Evolutionary conservation across 495 filamentous ascomycete genomes (phyloP), one percentile per base, ranked within the genome.

Genomic region (Thozetella sp.): DNA sequence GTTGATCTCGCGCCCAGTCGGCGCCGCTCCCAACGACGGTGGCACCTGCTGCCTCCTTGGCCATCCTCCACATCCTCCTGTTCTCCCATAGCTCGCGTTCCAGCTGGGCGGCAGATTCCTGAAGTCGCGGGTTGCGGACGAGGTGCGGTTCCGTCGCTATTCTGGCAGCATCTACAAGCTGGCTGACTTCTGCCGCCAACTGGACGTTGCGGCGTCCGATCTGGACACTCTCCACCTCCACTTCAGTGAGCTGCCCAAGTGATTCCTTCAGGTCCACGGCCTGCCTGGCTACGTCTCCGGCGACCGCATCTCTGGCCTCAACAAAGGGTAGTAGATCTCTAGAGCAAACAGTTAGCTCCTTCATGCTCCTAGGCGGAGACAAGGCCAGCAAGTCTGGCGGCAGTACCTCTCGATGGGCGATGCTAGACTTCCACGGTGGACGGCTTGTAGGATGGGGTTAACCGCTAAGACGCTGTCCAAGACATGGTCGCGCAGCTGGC

Each of bases 1-100:
- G 79, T 43, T 86, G 83, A 71, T 96, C 86, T 51, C 85, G 78
- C 22, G 83, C 86, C 93, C 93, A 97, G 63, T 96, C 85, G 30
- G 95, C 74, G 46, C 93, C 93, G 70, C 93, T 97, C 6, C 89
- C 91, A 22, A 88, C 91, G 27, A 97, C 83, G 37, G 91, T 80
- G 2, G 86, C 90, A 56, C 87, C 89, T 13, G 88, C 80, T 24
- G 91, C 82, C 40, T 82, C 88, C 73, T 93, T 93, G 75, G 94
- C 85, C 37, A 86, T 83, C 54, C 86, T 86, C 88, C 89, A 91
- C 63, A 78, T 75, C 48, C 86, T 83, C 61, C 82, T 83, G 59
- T 83, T 85, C 17, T 72, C 73, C 61, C 78, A 82, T 40, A 87
- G 68, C 24, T 88, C 79, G 17, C 64, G 69, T 56, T 91, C 86